Evolutionary conservation across 345 rosid genomes (phyloP).

Genomic region (Geranium brycei): DNA sequence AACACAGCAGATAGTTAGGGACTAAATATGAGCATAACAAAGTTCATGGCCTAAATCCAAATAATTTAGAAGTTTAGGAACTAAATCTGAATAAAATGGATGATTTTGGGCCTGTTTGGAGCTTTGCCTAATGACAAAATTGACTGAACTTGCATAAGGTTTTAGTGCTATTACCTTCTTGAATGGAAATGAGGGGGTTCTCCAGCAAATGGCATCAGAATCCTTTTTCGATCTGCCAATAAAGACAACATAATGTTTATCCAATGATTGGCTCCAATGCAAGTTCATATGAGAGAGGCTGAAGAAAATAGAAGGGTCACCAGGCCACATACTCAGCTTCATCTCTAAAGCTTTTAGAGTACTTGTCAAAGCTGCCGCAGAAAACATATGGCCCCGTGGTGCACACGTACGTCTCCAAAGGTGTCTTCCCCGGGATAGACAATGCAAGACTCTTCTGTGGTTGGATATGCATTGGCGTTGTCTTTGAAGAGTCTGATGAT

Average conservation of each 20-base stretch:
- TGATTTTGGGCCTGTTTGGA: too few relatives aligned
- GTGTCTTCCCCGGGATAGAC: conserved; percentile 16
- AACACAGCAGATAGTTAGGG: too few relatives aligned
- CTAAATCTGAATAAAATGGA: too few relatives aligned
- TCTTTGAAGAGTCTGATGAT: conserved; percentile 13
- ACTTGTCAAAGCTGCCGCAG: conserved; percentile 11
- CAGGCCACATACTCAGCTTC: conserved; percentile 26
- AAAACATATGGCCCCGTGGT: conserved; percentile 15
- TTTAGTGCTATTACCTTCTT: conserved; percentile 32
- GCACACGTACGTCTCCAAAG: conserved; percentile 14
- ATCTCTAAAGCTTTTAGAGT: conserved; percentile 9
- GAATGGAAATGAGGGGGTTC: conserved; percentile 33
- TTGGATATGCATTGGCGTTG: conserved; percentile 9
- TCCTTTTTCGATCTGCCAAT: conserved; percentile 38
- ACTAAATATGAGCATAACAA: too few relatives aligned
- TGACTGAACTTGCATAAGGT: too few relatives aligned
- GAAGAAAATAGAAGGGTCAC: not conserved
- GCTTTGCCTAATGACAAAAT: too few relatives aligned
- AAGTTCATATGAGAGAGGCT: not conserved
- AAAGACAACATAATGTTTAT: conserved; percentile 4
- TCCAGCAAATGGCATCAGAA: conserved; percentile 52
- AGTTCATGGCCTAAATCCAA: too few relatives aligned
- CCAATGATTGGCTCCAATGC: not conserved
- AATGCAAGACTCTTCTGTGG: conserved; percentile 21
- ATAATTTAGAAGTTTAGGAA: too few relatives aligned